These are phyloP conservation scores for Tympanopsis confertula DNA, from an alignment of 2,329 filamentous ascomycete species.

Conservation along the genomic window DNA sequence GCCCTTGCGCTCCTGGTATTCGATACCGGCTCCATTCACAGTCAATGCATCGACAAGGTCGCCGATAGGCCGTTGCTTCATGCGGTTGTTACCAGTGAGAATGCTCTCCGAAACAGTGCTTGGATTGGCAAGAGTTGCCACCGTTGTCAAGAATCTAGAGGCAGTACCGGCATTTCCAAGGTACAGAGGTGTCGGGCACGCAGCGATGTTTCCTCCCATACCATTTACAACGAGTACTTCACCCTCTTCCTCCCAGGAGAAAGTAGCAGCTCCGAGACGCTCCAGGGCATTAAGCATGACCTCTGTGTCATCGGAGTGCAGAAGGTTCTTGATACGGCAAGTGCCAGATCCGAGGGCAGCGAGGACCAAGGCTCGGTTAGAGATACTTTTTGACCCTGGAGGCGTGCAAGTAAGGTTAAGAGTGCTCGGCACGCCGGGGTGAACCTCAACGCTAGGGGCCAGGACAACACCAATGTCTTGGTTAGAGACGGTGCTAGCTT, in stretches of 20 bases:
- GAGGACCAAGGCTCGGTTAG: slow-evolving; percentile 86
- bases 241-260: slow-evolving; percentile 87
- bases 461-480: slow-evolving; percentile 71
- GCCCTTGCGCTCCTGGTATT: slow-evolving; percentile 72
- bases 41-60: slow-evolving; percentile 82
- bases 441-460: slow-evolving; percentile 57
- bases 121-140: slow-evolving; percentile 71
- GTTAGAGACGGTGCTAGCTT: slow-evolving; percentile 82
- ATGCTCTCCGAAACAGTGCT: slow-evolving; percentile 48
- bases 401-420: slow-evolving; percentile 71
- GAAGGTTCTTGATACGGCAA: slow-evolving; percentile 79
- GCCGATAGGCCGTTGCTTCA: slow-evolving; percentile 92
- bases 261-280: slow-evolving; percentile 73
- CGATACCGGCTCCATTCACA: slow-evolving; percentile 74
- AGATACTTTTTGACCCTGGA: slow-evolving; percentile 94
- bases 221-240: slow-evolving; percentile 80
- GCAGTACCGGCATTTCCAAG: slow-evolving; percentile 94
- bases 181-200: slow-evolving; percentile 69
- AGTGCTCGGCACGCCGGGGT: slow-evolving; percentile 55
- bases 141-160: slow-evolving; percentile 86
- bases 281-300: slow-evolving; percentile 92
- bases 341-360: slow-evolving; percentile 79
- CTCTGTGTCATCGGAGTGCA: slow-evolving; percentile 94
- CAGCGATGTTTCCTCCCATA: slow-evolving; percentile 71
- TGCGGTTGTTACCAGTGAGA: slow-evolving; percentile 84